Evolutionary conservation across 306 rosid species (phyloP).

Genomic region (Vachellia collinsii): DNA sequence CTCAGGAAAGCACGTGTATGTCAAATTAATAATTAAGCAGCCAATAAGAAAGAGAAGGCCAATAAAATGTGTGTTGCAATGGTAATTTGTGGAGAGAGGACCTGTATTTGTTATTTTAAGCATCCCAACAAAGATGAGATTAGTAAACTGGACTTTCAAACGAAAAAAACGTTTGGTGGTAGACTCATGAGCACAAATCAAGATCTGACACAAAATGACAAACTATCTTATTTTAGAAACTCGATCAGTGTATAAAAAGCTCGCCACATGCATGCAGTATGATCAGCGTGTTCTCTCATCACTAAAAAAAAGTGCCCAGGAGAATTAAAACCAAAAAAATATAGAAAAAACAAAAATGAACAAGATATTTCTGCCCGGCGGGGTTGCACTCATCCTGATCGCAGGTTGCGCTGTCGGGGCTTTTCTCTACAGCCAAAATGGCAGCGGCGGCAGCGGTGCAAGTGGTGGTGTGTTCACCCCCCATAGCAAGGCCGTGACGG

Average conservation of each 20-base stretch:
- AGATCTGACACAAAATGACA: background rate
- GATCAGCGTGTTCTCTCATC: background rate
- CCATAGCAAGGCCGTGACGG: constrained; percentile 34
- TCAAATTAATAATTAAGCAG: too few species aligned
- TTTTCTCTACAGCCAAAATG: constrained; percentile 7
- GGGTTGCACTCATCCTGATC: constrained; percentile 44
- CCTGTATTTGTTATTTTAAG: background rate
- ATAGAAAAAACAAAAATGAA: background rate
- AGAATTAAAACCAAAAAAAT: background rate
- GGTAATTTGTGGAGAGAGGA: background rate
- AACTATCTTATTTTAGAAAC: background rate
- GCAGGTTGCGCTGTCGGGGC: constrained; percentile 49
- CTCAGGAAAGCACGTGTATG: background rate
- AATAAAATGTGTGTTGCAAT: background rate
- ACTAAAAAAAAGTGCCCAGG: too few species aligned
- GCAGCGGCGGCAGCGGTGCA: background rate
- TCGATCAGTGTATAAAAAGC: background rate
- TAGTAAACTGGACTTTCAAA: background rate
- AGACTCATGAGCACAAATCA: background rate
- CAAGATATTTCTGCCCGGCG: constrained; percentile 41
- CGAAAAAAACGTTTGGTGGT: too few species aligned
- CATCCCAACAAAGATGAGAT: background rate
- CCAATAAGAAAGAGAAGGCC: background rate
- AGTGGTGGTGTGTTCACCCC: background rate
- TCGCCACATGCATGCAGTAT: background rate